Conservation (phyloP, 2,329 filamentous ascomycete species). For the Calonectria honghensis region DNA sequence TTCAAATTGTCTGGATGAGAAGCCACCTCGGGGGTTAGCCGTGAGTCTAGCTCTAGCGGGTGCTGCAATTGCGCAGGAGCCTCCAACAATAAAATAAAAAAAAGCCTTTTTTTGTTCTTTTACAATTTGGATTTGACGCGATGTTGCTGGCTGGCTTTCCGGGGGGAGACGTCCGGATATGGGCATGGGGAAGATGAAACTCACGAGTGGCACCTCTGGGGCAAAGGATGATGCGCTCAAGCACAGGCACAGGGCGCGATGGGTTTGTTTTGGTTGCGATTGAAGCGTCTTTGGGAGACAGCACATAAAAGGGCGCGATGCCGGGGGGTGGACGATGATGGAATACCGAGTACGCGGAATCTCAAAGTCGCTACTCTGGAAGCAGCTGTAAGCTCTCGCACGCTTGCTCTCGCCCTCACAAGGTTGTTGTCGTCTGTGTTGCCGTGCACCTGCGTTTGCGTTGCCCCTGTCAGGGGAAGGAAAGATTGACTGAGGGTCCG, state of each 20-base stretch:
- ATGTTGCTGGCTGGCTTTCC: background rate
- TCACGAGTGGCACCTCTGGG: conserved; percentile 7
- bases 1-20: conserved; percentile 39
- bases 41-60: conserved; percentile 24
- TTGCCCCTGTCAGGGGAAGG: conserved; percentile 54
- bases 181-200: conserved; percentile 10
- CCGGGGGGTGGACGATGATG: background rate
- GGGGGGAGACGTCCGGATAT: background rate
- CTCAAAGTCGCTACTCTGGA: background rate
- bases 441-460: conserved; percentile 24
- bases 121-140: background rate
- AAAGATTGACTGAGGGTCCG: conserved; percentile 45
- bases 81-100: background rate
- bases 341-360: conserved; percentile 2
- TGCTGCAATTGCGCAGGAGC: conserved; percentile 2
- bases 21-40: conserved; percentile 33
- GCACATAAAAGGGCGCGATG: background rate
- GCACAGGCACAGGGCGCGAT: background rate
- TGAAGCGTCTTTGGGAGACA: background rate
- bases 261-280: background rate
- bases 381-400: background rate
- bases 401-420: background rate
- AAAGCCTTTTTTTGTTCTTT: background rate
- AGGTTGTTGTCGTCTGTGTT: conserved; percentile 25
- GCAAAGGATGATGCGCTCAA: conserved; percentile 2